A percentile compares a stretch with the other conserved stretches of the same genome.
phyloP scores from a whole-genome alignment of 495 filamentous ascomycete species.

The Zalerion maritima region DNA sequence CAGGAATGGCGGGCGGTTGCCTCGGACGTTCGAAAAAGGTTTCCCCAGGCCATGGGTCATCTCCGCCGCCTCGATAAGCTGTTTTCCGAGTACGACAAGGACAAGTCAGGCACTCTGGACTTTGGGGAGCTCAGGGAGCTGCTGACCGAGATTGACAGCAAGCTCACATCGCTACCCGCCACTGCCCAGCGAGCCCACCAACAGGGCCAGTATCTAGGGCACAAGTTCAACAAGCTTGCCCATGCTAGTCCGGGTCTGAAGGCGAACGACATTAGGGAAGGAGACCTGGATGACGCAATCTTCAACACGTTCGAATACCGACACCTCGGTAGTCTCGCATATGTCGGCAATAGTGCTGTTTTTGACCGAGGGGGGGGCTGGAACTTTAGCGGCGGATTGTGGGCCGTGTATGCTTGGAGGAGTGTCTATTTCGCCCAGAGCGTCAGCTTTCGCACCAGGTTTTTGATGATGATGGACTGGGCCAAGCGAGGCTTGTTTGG shows the following conservation, averaged over 20 bases:
- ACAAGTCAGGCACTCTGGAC: slow-evolving; percentile 82
- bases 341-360: slow-evolving; percentile 90
- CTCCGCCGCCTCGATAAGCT: slow-evolving; percentile 76
- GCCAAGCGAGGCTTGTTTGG: slow-evolving; percentile 88
- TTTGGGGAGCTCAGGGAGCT: slow-evolving; percentile 84
- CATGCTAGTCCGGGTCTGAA: slow-evolving; percentile 58
- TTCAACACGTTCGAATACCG: slow-evolving; percentile 95
- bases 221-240: slow-evolving; percentile 88
- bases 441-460: slow-evolving; percentile 79
- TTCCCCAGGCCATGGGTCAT: slow-evolving; percentile 87
- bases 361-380: slow-evolving; percentile 69
- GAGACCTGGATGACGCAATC: slow-evolving; percentile 81
- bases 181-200: slow-evolving; percentile 97
- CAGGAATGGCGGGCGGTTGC: slow-evolving; percentile 78
- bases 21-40: slow-evolving; percentile 65
- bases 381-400: slow-evolving; percentile 66
- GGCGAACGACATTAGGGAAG: slow-evolving; percentile 69
- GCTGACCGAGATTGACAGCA: slow-evolving; percentile 77
- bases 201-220: slow-evolving; percentile 85
- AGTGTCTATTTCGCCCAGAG: slow-evolving; percentile 97
- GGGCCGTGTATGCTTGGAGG: slow-evolving; percentile 94
- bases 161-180: slow-evolving; percentile 72
- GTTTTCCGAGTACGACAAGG: slow-evolving; percentile 83
- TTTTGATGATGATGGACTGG: slow-evolving; percentile 97
- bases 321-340: slow-evolving; percentile 84